Base-by-base conservation (phyloP, 805 yeast species). In the Saccharomycopsis sp. region DNA sequence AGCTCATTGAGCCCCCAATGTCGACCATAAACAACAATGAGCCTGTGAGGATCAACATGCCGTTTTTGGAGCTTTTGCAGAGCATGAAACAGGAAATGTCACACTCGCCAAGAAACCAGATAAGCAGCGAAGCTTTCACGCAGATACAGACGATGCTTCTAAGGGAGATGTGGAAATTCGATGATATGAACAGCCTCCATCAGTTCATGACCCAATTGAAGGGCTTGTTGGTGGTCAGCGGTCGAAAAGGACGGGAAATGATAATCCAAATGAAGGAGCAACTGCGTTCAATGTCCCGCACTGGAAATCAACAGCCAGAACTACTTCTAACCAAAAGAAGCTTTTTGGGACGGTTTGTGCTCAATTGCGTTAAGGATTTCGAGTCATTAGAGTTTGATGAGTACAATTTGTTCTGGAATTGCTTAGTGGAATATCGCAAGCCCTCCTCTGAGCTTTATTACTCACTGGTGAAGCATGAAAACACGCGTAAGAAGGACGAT, bases 371-470 rank as follows among this genome's bases (percentile, higher is more conserved):
- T 0, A 66, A 72, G 1, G 71, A 79, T 14, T 73, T 75, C 59
- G 76, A 73, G 53, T 66, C 76, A 1, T 63, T 81, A 55, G 77
- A 74, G 51, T 81, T 80, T 63, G 82, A 79, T 50, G 80, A 79
- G 60, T 68, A 71, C 0, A 66, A 73, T 1, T 63, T 66, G 14
- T 64, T 81, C 9, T 81, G 80, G 80, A 64, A 64, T 16, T 67
- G 75, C 0, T 77, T 78, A 64, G 59, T 66, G 2, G 65, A 66
- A 7, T 77, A 74, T 59, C 68, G 80, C 60, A 61, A 62, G 7
- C 52, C 64, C 1, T 62, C 68, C 24, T 56, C 56, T 8, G 47
- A 52, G 0, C 18, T 50, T 14, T 55, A 37, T n/a, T 52, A 24
- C 12, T 12, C 12, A 12, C 12, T 29, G 12, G 37, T 29, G 37